Base-by-base conservation (phyloP, 805 yeast species). In the Wickerhamomyces ciferrii region DNA sequence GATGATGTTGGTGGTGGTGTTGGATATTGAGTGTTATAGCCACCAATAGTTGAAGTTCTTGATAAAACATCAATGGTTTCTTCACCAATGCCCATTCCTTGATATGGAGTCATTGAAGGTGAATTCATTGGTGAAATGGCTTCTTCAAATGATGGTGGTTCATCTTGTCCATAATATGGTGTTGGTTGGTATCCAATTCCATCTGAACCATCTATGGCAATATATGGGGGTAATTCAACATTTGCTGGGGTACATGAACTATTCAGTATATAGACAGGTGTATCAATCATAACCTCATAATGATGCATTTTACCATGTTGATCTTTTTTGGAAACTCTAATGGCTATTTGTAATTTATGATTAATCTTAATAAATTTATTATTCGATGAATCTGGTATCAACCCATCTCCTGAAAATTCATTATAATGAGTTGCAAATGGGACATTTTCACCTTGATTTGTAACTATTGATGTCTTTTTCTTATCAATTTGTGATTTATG, bases 221-320 rank as follows among this genome's bases (percentile, higher is more conserved):
- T 45, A 43, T 71, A 71, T 2, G 65, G 60, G 5, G 77, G 77
- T 15, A 72, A 53, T 11, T 64, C 66, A 48, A 67, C 58, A 47
- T 61, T 69, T 8, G 65, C 71, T 20, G 60, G 56, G 3, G 58
- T 60, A 53, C 77, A 72, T 3, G 63, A 52, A 31, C 67, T 67
- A 13, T 81, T 75, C n/a, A 78, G 66, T 18, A 79, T 60, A 27
- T 76, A 72, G 34, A 86, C 70, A 0, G 94, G 94, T 0, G 92
- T 84, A 58, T 86, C 94, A 36, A 86, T 84, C 39, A 86, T 78
- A 19, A 86, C 91, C 54, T 86, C 95, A 56, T 82, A 86, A 60
- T 86, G 91, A 55, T 84, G 89, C 67, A 79, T 64, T 50, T 76
- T 77, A 5, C 64, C 66, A 4, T 64, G 59, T 0, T 77, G 72